phyloP scores from a whole-genome alignment of 1,139 yeast species.

The Meyerozyma smithsonii region DNA sequence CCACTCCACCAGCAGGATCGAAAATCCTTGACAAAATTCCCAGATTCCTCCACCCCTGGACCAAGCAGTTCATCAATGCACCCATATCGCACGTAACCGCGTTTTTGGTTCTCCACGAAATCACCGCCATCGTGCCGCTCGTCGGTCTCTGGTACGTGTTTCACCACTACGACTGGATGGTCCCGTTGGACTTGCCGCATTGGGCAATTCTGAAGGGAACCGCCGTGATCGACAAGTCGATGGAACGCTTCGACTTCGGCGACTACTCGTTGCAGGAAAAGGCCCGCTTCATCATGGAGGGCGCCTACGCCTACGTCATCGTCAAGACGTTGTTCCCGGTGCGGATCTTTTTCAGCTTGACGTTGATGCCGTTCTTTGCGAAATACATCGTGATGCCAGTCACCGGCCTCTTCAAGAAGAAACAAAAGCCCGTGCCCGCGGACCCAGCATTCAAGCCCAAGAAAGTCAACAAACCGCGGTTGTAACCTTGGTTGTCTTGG shows the following conservation, averaged over 20 bases:
- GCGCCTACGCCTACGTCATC: slow-evolving; percentile 83
- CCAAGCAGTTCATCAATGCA: slow-evolving; percentile 47
- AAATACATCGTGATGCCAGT: slow-evolving; percentile 53
- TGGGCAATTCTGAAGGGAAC: slow-evolving; percentile 64
- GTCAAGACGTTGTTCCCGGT: slow-evolving; percentile 65
- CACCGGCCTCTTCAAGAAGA: slow-evolving; percentile 22
- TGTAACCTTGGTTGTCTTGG: background rate
- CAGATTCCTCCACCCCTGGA: slow-evolving; percentile 44
- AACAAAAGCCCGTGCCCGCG: background rate
- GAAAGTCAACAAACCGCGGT: background rate
- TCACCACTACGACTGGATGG: slow-evolving; percentile 44
- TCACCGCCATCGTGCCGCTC: slow-evolving; percentile 79
- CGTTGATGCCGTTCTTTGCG: slow-evolving; percentile 67
- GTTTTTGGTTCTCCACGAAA: slow-evolving; percentile 76
- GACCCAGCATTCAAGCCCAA: background rate
- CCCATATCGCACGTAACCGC: slow-evolving; percentile 71
- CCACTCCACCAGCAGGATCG: background rate
- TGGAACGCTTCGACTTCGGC: slow-evolving; percentile 30
- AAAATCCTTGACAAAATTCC: slow-evolving; percentile 39
- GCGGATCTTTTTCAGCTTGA: slow-evolving; percentile 52
- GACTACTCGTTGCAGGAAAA: slow-evolving; percentile 46
- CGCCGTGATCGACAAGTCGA: slow-evolving; percentile 48
- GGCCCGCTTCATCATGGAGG: slow-evolving; percentile 61
- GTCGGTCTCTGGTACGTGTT: slow-evolving; percentile 71
- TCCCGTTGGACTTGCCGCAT: slow-evolving; percentile 56